phyloP scores from a whole-genome alignment of 805 yeast genomes.

The Spathaspora girioi region DNA sequence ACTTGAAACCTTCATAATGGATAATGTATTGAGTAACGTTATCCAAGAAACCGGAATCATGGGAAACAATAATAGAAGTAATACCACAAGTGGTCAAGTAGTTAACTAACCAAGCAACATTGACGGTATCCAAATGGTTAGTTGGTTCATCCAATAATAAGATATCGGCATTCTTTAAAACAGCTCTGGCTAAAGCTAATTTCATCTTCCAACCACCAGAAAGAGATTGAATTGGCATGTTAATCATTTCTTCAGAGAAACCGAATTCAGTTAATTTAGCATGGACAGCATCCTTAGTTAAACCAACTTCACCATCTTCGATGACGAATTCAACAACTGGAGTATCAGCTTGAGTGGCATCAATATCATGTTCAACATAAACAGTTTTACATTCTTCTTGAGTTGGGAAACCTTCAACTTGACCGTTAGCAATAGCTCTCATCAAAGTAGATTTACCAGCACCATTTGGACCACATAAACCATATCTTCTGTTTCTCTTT shows the following conservation, averaged over 20 bases:
- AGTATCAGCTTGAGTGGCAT: constrained; percentile 96
- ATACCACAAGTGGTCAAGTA: constrained; percentile 98
- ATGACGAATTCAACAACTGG: constrained; percentile 89
- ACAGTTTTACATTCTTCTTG: constrained; percentile 99
- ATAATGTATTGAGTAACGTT: constrained; percentile 96
- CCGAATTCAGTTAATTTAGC: constrained; percentile 83
- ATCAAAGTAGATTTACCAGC: constrained; percentile 63
- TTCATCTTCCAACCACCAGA: constrained; percentile 99
- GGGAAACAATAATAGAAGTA: constrained; percentile 97
- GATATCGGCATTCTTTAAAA: constrained; percentile 96
- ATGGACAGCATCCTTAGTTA: constrained; percentile 64
- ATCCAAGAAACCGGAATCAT: constrained; percentile 99
- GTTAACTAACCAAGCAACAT: constrained; percentile 99
- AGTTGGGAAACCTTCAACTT: constrained; percentile 99
- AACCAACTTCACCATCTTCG: constrained; percentile 75
- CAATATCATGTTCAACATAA: constrained; percentile 99
- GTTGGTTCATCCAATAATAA: constrained; percentile 99
- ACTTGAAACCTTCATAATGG: constrained; percentile 99
- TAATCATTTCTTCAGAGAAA: constrained; percentile 90
- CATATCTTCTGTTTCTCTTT: constrained; percentile 98
- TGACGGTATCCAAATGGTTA: constrained; percentile 99
- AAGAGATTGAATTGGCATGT: constrained; percentile 90
- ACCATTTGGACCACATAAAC: constrained; percentile 74
- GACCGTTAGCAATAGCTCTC: constrained; percentile 97
- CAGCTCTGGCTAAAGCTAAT: constrained; percentile 98